phyloP scores from a whole-genome alignment of 2,329 filamentous ascomycete species.

The Ceratocystis diversiconidia region DNA sequence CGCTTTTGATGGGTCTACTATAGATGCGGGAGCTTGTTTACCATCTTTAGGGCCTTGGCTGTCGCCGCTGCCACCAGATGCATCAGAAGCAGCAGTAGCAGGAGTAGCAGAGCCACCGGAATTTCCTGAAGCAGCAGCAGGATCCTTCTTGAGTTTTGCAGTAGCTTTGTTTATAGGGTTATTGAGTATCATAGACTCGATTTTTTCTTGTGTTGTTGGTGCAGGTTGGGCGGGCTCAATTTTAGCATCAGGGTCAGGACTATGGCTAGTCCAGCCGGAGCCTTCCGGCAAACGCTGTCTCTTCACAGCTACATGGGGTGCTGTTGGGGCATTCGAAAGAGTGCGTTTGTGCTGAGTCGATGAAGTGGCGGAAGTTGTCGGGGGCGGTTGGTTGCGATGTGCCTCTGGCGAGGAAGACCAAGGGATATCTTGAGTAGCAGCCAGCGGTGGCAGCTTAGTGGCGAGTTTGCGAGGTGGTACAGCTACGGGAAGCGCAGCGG shows the following conservation, averaged over 20 bases:
- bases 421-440: background rate
- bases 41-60: background rate
- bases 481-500: slow-evolving; percentile 8
- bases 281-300: slow-evolving; percentile 11
- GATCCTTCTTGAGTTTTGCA: background rate
- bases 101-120: background rate
- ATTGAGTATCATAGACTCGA: slow-evolving; percentile 6
- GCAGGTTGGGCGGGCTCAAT: slow-evolving; percentile 26
- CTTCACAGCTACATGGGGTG: slow-evolving; percentile 7
- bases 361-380: background rate
- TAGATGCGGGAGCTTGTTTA: background rate
- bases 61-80: background rate
- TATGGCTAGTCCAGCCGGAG: background rate
- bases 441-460: slow-evolving; percentile 8
- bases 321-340: background rate
- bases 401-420: slow-evolving; percentile 6
- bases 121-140: background rate
- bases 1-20: slow-evolving; percentile 25
- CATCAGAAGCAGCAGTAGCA: background rate
- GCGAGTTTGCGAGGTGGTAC: slow-evolving; percentile 6
- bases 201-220: slow-evolving; percentile 5
- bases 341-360: background rate
- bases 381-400: background rate
- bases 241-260: background rate
- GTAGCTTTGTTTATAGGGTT: background rate